These are phyloP conservation scores for Vachellia collinsii DNA, from an alignment of 306 rosid species.

Conservation along the genomic window DNA sequence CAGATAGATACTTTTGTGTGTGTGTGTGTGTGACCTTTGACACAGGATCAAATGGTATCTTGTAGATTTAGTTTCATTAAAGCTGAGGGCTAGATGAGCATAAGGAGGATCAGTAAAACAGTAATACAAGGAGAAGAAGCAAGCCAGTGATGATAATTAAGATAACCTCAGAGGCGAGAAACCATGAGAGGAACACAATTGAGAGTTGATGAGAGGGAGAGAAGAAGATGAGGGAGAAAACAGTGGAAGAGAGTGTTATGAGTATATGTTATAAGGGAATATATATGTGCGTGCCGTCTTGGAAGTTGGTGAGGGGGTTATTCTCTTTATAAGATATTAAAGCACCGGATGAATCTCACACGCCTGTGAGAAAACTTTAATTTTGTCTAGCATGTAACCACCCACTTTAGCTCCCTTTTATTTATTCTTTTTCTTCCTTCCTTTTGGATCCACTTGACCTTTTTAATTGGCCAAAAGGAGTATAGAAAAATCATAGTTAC, in stretches of 20 bases:
- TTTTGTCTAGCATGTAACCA: constrained; percentile 46
- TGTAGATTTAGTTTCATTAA: neutral
- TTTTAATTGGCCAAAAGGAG: neutral
- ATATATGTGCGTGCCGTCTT: neutral
- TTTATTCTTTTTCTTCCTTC: constrained; percentile 34
- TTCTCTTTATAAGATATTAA: constrained; percentile 29
- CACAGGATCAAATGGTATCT: neutral
- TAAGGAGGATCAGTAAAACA: neutral
- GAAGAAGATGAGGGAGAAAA: neutral
- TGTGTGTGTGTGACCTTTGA: neutral
- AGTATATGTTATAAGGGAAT: neutral
- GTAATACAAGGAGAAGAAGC: neutral
- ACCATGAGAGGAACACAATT: neutral
- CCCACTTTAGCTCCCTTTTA: constrained; percentile 21
- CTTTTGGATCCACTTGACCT: constrained; percentile 43
- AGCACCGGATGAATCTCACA: constrained; percentile 46
- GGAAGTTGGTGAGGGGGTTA: neutral
- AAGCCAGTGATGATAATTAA: neutral
- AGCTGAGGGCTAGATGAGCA: too few species aligned
- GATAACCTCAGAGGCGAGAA: constrained; percentile 7
- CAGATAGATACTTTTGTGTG: neutral
- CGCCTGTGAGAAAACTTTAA: constrained; percentile 33
- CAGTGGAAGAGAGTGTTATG: constrained; percentile 25
- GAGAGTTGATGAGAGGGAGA: constrained; percentile 1
- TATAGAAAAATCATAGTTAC: neutral